Base-by-base conservation (phyloP, 306 rosid genomes). In the Acacia acuminata region DNA sequence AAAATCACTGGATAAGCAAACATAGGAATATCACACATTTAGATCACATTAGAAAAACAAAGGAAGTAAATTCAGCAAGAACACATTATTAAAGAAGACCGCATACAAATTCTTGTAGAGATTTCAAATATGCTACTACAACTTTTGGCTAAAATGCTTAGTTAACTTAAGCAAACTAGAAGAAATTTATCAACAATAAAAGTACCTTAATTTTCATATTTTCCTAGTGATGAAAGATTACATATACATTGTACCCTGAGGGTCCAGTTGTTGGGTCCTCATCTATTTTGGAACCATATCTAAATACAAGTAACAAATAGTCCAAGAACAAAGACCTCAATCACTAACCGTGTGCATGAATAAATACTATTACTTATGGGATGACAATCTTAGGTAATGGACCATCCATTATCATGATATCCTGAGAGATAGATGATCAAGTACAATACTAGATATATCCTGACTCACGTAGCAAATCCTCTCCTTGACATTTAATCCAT, bases 401-500 rank as follows among this genome's bases (percentile, higher is more conserved):
- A 81, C 63, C 38, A 55, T 56, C 85, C 47, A 22, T 61, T 77
- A 66, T 58, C 24, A 73, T 56, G 78, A 87, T 40, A 85, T 68
- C 34, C 69, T 51, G 19, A 84, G 65, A 76, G 77, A 76, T 47
- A 60, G 70, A 70, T 78, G 78, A 88, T 20, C 67, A 79, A 56
- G 43, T 48, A 63, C 44, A 79, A 60, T 53, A 27, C 45, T 60
- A 36, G 38, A 53, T 38, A 77, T 79, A 73, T 64, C 66, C 83
- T 61, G 42, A 91, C 99, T 90, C 91, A 95, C 98, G 87, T 86
- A 95, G 81, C 86, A 90, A 88, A 93, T 87, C 77, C 97, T 90
- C 84, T 92, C 94, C 88, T 91, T 95, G 82, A 92, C 85, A 48
- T 92, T 91, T 82, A 95, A 86, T 81, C 99, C 98, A 81, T 90